Conservation (phyloP, 2,329 filamentous ascomycete genomes). For the Aureobasidium sp. region DNA sequence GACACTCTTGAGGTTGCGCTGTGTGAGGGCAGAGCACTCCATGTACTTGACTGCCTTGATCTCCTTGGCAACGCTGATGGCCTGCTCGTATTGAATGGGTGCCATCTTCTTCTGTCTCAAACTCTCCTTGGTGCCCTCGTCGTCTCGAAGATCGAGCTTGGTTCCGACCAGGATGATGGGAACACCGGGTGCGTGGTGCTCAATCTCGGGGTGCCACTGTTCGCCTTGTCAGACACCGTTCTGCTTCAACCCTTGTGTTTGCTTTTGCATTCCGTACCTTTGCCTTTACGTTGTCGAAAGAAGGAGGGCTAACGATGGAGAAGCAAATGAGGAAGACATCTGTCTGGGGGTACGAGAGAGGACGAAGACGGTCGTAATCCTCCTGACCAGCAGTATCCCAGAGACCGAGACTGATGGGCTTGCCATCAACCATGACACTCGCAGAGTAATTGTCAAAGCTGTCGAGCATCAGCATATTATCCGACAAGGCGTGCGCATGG, state of each 20-base stretch:
- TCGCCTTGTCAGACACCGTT: background rate
- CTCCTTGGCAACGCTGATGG: constrained; percentile 79
- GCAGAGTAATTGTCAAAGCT: constrained; percentile 99
- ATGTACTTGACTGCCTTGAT: constrained; percentile 96
- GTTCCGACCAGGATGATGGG: constrained; percentile 96
- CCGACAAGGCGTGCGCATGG: background rate
- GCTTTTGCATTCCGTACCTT: constrained; percentile 56
- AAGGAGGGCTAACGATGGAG: constrained; percentile 92
- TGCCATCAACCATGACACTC: constrained; percentile 97
- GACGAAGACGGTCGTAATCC: constrained; percentile 96
- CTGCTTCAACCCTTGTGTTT: background rate
- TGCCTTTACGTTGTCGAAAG: constrained; percentile 97
- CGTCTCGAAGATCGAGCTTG: constrained; percentile 91
- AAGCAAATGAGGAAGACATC: constrained; percentile 99
- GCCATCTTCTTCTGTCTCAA: constrained; percentile 91
- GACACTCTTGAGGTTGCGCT: constrained; percentile 94
- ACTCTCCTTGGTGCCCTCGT: constrained; percentile 70
- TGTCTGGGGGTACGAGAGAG: constrained; percentile 94
- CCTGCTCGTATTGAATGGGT: constrained; percentile 92
- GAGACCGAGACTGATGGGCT: constrained; percentile 92
- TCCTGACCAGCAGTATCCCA: constrained; percentile 99
- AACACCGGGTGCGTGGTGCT: constrained; percentile 89
- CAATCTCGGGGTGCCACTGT: constrained; percentile 97
- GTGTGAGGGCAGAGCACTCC: constrained; percentile 93
- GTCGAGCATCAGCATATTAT: constrained; percentile 10